Evolutionary conservation across 306 rosid genomes (phyloP), one percentile per base, ranked within the genome.

Genomic region (Ormosia semicastrata): DNA sequence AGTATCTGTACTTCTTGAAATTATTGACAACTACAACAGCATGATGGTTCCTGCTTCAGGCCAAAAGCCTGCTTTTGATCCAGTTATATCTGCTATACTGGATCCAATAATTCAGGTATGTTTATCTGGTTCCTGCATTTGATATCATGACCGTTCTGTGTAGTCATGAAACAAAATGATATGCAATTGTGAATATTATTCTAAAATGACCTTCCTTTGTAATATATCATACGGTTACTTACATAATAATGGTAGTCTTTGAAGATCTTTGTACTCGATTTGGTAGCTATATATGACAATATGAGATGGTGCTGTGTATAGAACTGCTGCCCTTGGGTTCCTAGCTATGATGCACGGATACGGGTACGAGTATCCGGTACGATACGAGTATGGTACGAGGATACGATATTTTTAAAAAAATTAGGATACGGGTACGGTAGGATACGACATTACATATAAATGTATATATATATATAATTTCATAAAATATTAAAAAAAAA

Each of bases 41-140:
- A 86, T 86, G 93, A 93, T 95, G 99, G 76, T 92, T 86, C 91
- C 94, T 75, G 91, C 96, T 75, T 92, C 94, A 47, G 94, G 88
- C 76, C 86, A 89, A 63, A 93, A 90, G 79, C 90, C 94, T 89
- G 87, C 81, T 81, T 95, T 95, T 74, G 96, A 87, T 85, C 94
- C 92, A 29, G 99, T 95, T 59, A 84, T 95, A 87, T 90, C 97
- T 89, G 96, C 99, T 39, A 73, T 89, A 75, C 90, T 95, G 78
- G 97, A 95, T 82, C 99, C 99, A 84, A 93, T 95, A 60, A 87
- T 95, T 87, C 98, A 93, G 97, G 99, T 90, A 59, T 66, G 58
- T 68, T 50, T 78, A 66, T 73, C 63, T 78, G 81, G 10, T 33
- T 63, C 32, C 37, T 57, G 66, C 47, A 57, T 71, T 58, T 81